Base-by-base conservation (phyloP, 2,329 filamentous ascomycete species). In the Claviceps lovelessii region DNA sequence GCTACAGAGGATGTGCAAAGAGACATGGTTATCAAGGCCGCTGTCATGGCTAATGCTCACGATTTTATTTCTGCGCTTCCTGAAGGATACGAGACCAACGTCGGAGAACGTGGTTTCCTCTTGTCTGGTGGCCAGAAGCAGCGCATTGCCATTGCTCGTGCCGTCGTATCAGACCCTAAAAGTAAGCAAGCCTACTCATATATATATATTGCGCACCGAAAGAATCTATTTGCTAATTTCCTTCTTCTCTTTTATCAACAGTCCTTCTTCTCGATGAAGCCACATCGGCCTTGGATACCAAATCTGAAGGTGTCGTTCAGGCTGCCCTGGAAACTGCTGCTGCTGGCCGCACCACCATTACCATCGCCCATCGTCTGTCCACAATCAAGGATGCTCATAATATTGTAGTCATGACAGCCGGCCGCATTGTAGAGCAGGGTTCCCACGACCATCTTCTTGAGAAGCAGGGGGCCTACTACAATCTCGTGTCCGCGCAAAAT, bases 121-220 rank as follows among this genome's bases (percentile, higher is more conserved):
- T 77, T 98, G 9, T 95, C 88, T 54, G 93, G 93, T 67, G 93
- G 93, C 41, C 93, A 98, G 70, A 95, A 96, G 69, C 93, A 97
- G 70, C 88, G 93, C 62, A 94, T 97, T 64, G 90, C 91, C 13
- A 96, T 97, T 68, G 90, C 91, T 8, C 79, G 90, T 64, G 90
- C 90, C 44, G 81, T 96, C 55, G 88, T 96, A 35, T 91, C 86
- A 19, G 87, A 96, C 62, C 91, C 91, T 0, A 94, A 90, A 72
- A 84, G 73, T 76, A 62, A 67, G 73, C 64, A 62, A 67, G 73
- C 64, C 17, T 47, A 50, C 1, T 31, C 28, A 6, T 1, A 13
- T 6, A 10, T n/a, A 11, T 1, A 51, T 46, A 17, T 17, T 28
- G 11, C 23, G 33, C 28, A 35, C 15, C 29, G 33, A 8, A 39